Evolutionary conservation across 306 rosid genomes (phyloP), one percentile per base, ranked within the genome.

Genomic region (Begonia fuchsioides): DNA sequence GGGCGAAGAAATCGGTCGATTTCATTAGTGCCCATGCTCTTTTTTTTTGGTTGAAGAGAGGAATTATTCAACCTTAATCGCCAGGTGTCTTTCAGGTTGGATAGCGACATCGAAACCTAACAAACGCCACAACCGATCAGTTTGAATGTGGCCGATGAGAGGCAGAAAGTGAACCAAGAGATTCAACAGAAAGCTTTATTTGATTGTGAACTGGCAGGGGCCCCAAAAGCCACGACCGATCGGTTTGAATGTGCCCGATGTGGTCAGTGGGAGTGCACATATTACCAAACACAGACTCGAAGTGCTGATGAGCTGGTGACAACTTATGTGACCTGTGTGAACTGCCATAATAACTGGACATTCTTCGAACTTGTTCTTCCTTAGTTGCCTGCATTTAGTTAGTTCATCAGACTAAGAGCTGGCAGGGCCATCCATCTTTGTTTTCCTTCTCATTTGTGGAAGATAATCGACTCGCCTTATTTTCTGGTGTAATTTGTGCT

Each of bases 271-370:
- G 82, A 92, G 72, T 64, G 77, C 53, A 92, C 98, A 53, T 85
- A 92, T 56, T 82, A 85, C 72, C 98, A 92, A 61, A 85, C 85
- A 94, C 98, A 92, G 73, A 92, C 98, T 1, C 80, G 98, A 54
- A 92, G 98, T 76, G 98, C 98, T 0, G 98, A 92, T 77, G 98
- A 92, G 74, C 98, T 96, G 13, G 85, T 92, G 98, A 92, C 98
- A 18, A 92, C 98, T 2, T 85, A 85, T 53, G 98, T 92, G 62
- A 92, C 98, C 2, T 92, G 98, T 57, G 76, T 66, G 51, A 53
- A 63, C 69, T 92, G 98, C 84, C 68, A 70, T 63, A 92, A 92
- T 55, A 94, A 76, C 35, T 92, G 98, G 98, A 92, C 85, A 78
- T 92, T 92, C 94, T 92, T 94, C 76, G 85, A 77, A 50, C 45